These are phyloP conservation scores for Achaetomiella virescens DNA, from an alignment of 495 filamentous ascomycete species.

Conservation along the genomic window DNA sequence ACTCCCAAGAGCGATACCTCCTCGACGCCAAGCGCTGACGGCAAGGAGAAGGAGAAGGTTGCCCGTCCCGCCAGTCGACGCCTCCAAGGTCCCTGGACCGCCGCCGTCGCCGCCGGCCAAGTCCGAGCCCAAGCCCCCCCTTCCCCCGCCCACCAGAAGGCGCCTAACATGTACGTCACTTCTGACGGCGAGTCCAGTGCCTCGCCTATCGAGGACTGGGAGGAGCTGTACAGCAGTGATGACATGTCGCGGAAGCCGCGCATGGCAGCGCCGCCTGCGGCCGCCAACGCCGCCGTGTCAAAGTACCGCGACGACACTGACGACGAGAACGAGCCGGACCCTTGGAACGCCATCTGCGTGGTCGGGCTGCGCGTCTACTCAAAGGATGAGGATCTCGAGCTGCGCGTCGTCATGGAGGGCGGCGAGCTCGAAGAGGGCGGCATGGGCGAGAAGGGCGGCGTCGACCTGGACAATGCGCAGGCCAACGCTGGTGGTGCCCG, in stretches of 20 bases:
- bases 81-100: conserved; percentile 20
- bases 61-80: conserved; percentile 23
- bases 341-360: conserved; percentile 48
- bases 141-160: conserved; percentile 14
- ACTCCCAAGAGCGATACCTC: conserved; percentile 30
- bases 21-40: conserved; percentile 12
- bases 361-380: conserved; percentile 46
- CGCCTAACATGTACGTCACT: conserved; percentile 26
- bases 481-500: conserved; percentile 44
- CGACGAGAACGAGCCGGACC: conserved; percentile 42
- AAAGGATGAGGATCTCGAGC: conserved; percentile 41
- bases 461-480: conserved; percentile 46
- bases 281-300: conserved; percentile 28
- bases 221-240: conserved; percentile 44
- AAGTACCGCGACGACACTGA: conserved; percentile 38
- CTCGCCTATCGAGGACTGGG: conserved; percentile 46
- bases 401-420: conserved; percentile 45
- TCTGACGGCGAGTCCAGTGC: conserved; percentile 45
- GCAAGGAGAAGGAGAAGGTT: conserved; percentile 29
- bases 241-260: conserved; percentile 46
- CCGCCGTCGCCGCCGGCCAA: conserved; percentile 13
- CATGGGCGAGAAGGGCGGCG: conserved; percentile 46
- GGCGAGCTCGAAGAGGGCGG: conserved; percentile 43
- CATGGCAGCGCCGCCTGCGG: conserved; percentile 25
- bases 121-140: conserved; percentile 8